Percentiles rank a stretch among this genome's conserved stretches.
Evolutionary conservation across 108 stramenopile species (phyloP).

Genomic region (Stephanodiscus triporus): DNA sequence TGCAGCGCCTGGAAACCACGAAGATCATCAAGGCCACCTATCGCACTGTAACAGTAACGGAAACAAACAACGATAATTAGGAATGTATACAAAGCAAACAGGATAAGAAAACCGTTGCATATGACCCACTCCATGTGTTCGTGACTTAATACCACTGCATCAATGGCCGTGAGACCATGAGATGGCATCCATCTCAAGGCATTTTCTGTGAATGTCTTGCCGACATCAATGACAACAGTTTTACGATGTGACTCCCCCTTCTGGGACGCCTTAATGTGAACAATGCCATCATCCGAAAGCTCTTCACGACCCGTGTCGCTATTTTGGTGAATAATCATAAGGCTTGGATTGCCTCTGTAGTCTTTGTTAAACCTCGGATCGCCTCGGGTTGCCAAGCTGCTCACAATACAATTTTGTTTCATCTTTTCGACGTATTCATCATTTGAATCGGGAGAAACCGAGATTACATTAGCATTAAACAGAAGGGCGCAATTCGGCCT

Average conservation of each 20-base stretch:
- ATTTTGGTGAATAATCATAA: constrained; percentile 66
- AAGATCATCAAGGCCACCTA: constrained; percentile 82
- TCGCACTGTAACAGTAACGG: constrained; percentile 53
- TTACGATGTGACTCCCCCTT: constrained; percentile 5
- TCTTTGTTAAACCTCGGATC: constrained; percentile 83
- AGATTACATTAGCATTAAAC: constrained; percentile 43
- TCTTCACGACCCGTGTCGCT: constrained; percentile 27
- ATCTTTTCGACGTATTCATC: constrained; percentile 19
- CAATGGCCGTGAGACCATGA: constrained; percentile 55
- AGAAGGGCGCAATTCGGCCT: constrained; percentile 67
- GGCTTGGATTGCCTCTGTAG: constrained; percentile 83
- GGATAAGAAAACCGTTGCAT: background rate
- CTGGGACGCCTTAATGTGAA: background rate
- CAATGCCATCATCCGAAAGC: constrained; percentile 27
- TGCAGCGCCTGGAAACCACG: constrained; percentile 72
- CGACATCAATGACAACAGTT: constrained; percentile 85
- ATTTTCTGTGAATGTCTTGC: constrained; percentile 88
- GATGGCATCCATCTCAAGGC: constrained; percentile 83
- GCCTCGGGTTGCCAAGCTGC: constrained; percentile 62
- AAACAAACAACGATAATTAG: background rate
- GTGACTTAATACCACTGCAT: constrained; percentile 83
- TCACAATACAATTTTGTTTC: constrained; percentile 51
- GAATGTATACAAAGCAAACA: background rate
- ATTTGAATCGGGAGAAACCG: constrained; percentile 21
- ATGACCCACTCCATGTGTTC: constrained; percentile 71